Base-by-base conservation (phyloP, 164 flowering plant genomes). In the Buxus sempervirens region DNA sequence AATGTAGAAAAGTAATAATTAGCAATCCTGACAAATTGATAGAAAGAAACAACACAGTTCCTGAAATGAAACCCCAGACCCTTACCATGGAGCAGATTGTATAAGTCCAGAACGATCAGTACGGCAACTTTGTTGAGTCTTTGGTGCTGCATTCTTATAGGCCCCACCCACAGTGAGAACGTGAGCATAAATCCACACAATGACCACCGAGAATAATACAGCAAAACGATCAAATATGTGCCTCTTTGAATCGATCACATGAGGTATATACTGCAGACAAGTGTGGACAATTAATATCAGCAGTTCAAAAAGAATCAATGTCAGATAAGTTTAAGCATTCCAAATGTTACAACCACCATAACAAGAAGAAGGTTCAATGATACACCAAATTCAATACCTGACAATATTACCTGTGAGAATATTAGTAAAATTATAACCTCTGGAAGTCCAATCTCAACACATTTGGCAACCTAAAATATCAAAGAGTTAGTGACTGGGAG, bases 151-250 rank as follows among this genome's bases (percentile, higher is more conserved):
- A 69, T 86, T 56, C 66, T 86, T 94, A 66, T 94, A 91, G 5
- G 97, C 93, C 27, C 98, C 98, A 19, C 91, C 91, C 21, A 94
- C 91, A n/a, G 98, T 94, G 38, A 94, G 91, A n/a, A 94, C 77
- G 78, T 90, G 89, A 21, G 97, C 97, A 76, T 94, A 94, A 41
- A 94, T 61, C 98, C 98, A 94, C 19, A 91, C 96, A 63, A 93
- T 85, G 2, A 62, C 81, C 77, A 91, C 86, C 0, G 91, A 77
- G 76, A 94, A 91, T 76, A 94, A 67, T 13, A 94, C 98, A 58
- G 97, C 88, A 82, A 94, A 94, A 21, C 97, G 88, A 70, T 88
- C 91, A 66, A 86, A 86, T 7, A 91, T 76, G 53, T 71, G 82
- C 70, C 74, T 83, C 7, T 80, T 76, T 4, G 85, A 76, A n/a